Conservation (phyloP, 148 eudicot species). For the Dysphania ambrosioides region DNA sequence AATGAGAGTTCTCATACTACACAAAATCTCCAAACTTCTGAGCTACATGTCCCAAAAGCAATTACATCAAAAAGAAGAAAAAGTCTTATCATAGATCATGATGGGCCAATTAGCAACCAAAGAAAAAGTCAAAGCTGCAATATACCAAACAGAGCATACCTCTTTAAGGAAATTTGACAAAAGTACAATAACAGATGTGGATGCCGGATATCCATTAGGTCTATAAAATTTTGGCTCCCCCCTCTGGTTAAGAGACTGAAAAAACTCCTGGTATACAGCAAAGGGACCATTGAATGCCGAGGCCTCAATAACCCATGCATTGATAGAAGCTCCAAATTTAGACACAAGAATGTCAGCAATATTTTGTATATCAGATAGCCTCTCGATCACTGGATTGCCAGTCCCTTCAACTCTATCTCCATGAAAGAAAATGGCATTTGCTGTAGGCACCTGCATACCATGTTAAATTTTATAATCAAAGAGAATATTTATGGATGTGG, state of each 20-base stretch:
- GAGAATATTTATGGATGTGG: not conserved
- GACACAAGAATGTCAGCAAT: constrained; percentile 66
- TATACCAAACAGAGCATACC: constrained; percentile 41
- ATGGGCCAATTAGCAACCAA: not conserved
- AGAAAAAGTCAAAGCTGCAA: too few relatives aligned
- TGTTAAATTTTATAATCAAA: not conserved
- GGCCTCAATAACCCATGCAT: constrained; percentile 82
- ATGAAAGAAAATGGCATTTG: constrained; percentile 76
- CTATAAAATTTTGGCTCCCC: constrained; percentile 72
- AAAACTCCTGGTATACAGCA: constrained; percentile 68
- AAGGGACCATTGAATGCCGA: constrained; percentile 80
- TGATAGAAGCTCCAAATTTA: constrained; percentile 58
- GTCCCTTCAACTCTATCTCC: constrained; percentile 86
- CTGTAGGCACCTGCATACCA: constrained; percentile 59
- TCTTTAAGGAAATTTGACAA: constrained; percentile 54
- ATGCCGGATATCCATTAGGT: constrained; percentile 67
- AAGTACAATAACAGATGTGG: constrained; percentile 51
- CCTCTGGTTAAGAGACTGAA: constrained; percentile 49
- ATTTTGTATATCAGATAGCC: constrained; percentile 54
- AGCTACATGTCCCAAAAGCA: too few relatives aligned
- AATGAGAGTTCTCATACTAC: too few relatives aligned
- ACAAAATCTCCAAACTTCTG: too few relatives aligned
- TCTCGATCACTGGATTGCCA: constrained; percentile 75
- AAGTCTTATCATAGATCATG: not conserved
- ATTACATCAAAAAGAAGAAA: too few relatives aligned